phyloP scores from a whole-genome alignment of 805 yeast species.

The Spathaspora boniae region DNA sequence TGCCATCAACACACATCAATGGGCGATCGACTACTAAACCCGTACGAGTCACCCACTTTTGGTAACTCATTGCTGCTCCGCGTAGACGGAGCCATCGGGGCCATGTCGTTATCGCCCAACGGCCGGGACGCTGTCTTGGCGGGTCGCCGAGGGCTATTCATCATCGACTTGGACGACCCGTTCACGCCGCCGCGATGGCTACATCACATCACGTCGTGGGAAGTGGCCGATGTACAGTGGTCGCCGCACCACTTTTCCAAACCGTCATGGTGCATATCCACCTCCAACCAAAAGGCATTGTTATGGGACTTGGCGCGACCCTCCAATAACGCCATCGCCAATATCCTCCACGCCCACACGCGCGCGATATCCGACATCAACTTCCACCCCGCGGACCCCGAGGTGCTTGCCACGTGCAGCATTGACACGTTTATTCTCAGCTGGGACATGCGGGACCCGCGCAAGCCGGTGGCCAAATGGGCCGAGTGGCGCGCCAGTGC shows the following conservation, averaged over 20 bases:
- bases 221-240: slow-evolving; percentile 99
- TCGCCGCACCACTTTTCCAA: slow-evolving; percentile 77
- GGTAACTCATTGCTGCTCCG: slow-evolving; percentile 78
- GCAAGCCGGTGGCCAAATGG: slow-evolving; percentile 67
- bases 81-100: slow-evolving; percentile 89
- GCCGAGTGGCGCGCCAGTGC: slow-evolving; percentile 98
- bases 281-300: slow-evolving; percentile 92
- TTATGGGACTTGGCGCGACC: slow-evolving; percentile 88
- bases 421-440: slow-evolving; percentile 82
- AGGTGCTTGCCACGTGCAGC: slow-evolving; percentile 85
- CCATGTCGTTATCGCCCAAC: slow-evolving; percentile 84
- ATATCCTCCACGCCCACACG: slow-evolving; percentile 83
- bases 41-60: slow-evolving; percentile 54
- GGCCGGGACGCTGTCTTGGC: slow-evolving; percentile 95
- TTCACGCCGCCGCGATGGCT: slow-evolving; percentile 93
- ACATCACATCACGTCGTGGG: slow-evolving; percentile 92
- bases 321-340: slow-evolving; percentile 69
- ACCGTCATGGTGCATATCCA: slow-evolving; percentile 88
- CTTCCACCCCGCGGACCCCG: slow-evolving; percentile 85
- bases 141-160: slow-evolving; percentile 73
- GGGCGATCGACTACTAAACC: slow-evolving; percentile 11
- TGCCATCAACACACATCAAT: background rate
- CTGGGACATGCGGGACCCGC: slow-evolving; percentile 88
- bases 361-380: slow-evolving; percentile 95
- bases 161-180: slow-evolving; percentile 94